Base-by-base conservation (phyloP, 768 basidiomycete species). In the Lentinula aciculospora region DNA sequence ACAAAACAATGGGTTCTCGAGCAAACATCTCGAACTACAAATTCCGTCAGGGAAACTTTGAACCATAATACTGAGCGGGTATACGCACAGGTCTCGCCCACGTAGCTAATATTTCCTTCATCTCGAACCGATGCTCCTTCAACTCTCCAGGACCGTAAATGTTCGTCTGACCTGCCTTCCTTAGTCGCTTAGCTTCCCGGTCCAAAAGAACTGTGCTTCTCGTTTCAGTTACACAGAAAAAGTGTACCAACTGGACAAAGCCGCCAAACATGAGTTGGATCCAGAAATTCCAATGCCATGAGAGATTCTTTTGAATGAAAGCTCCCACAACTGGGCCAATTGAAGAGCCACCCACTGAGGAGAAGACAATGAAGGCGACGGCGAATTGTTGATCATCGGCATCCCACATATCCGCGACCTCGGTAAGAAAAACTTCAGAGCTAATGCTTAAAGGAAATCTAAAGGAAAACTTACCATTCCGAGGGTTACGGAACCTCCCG, bases 381-480 rank as follows among this genome's bases (percentile, higher is more conserved):
- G 58, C 58, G 37, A 54, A 59, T n/a, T 59, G 58, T 40, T 59
- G 58, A 15, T 59, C 44, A 17, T 59, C 58, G 8, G 53, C 12
- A 31, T 59, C 58, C 58, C 58, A 59, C 58, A 59, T 59, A 39
- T 59, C 58, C 12, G 58, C 58, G 15, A 58, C 58, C 49, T 50
- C 10, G 8, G 32, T 32, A 10, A 21, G n/a, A n/a, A 5, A 13
- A 23, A 12, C 21, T 36, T 3, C 13, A n/a, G 28, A 19, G 3
- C 31, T n/a, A 13, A 9, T 10, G 9, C 4, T 34, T 34, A 4
- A 21, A 7, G 1, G 19, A 36, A 48, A 8, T 13, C 12, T 4
- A 23, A n/a, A 12, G 25, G 15, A n/a, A 28, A 13, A 31, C 49
- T 21, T 32, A 54, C 40, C 58, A 59, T 59, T 23, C 58, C 58